Conservation (phyloP, 2,329 filamentous ascomycete species). For the Pseudopithomyces maydicus region DNA sequence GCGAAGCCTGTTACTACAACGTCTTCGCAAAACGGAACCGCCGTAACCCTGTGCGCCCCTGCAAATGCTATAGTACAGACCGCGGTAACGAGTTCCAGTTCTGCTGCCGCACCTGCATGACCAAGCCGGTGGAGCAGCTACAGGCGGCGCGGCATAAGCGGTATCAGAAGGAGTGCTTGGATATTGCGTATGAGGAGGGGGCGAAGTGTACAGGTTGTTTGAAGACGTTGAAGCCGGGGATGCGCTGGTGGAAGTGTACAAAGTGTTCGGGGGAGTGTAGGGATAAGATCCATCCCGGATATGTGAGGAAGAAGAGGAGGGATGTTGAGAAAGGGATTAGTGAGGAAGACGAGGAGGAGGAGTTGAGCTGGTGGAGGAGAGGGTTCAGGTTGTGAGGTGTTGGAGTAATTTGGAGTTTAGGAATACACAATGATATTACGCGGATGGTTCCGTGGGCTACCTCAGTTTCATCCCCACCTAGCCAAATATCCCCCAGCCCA, state of each 20-base stretch:
- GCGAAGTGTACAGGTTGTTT: constrained; percentile 17
- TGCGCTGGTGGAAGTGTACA: constrained; percentile 23
- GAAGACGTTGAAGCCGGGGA: constrained; percentile 17
- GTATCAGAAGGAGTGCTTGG: constrained; percentile 18
- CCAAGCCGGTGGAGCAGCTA: neutral
- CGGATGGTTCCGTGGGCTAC: too few relatives aligned
- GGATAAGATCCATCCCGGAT: constrained; percentile 21
- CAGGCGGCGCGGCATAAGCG: constrained; percentile 11
- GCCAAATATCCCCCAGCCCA: too few relatives aligned
- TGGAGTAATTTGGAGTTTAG: too few relatives aligned
- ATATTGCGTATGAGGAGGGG: constrained; percentile 14
- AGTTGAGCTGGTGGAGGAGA: constrained; percentile 4
- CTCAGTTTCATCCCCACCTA: too few relatives aligned
- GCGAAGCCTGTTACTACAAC: constrained; percentile 20
- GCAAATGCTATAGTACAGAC: constrained; percentile 14
- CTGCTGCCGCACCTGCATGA: constrained; percentile 14
- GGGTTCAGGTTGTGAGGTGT: neutral
- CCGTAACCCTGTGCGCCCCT: constrained; percentile 9
- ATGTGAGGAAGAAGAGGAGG: constrained; percentile 11
- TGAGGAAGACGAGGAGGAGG: neutral
- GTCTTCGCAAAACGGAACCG: constrained; percentile 8
- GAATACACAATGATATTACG: too few relatives aligned
- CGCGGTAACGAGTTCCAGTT: constrained; percentile 10
- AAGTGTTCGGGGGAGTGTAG: constrained; percentile 23
- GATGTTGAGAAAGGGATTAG: constrained; percentile 17